phyloP scores from a whole-genome alignment of 345 rosid genomes.

The Populus alba region DNA sequence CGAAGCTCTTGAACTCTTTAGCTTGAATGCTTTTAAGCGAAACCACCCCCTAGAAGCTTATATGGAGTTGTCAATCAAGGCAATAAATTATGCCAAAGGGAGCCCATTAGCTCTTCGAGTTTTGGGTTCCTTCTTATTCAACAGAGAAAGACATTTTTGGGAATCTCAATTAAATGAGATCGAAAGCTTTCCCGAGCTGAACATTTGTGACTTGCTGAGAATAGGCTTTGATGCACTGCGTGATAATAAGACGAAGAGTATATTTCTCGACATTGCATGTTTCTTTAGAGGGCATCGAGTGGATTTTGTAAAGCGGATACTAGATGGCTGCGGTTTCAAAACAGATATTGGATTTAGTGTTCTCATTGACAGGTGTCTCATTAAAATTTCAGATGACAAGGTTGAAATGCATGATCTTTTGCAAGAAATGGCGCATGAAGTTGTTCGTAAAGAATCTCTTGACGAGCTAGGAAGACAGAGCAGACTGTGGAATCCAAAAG shows the following conservation, averaged over 20 bases:
- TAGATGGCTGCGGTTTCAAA: too few species aligned
- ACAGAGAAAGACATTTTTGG: too few species aligned
- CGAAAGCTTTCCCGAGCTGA: not conserved
- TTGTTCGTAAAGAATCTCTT: not conserved
- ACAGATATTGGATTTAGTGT: not conserved
- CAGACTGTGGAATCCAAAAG: not conserved
- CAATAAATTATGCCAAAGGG: constrained; percentile 1
- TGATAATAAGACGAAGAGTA: not conserved
- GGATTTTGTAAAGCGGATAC: not conserved
- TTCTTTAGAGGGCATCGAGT: not conserved
- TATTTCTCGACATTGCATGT: constrained; percentile 4
- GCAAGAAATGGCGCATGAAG: not conserved
- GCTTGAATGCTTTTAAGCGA: too few species aligned
- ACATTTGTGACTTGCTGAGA: not conserved
- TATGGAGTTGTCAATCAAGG: not conserved
- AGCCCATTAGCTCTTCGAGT: constrained; percentile 12
- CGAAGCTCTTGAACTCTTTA: too few species aligned
- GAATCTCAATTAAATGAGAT: not conserved
- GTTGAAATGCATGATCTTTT: not conserved
- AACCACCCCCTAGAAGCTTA: too few species aligned
- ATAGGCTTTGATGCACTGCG: not conserved
- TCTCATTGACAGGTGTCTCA: not conserved
- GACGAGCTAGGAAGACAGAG: not conserved
- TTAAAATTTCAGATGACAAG: not conserved
- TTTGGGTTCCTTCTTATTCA: constrained; percentile 1